These are phyloP conservation scores for Camelina neglecta DNA, from an alignment of 345 rosid species.

Conservation along the genomic window DNA sequence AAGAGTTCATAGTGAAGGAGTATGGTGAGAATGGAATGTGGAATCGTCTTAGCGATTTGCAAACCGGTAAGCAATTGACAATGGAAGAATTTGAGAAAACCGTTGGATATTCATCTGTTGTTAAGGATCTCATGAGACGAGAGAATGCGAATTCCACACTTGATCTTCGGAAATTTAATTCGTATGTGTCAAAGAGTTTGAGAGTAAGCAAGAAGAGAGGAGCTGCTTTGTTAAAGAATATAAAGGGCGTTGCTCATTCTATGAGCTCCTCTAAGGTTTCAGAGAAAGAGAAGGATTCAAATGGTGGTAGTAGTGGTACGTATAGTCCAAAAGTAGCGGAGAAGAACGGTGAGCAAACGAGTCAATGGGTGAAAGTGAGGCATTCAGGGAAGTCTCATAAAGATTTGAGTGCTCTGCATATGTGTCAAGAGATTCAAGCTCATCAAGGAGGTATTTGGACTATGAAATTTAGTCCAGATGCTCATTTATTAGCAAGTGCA, in stretches of 20 bases:
- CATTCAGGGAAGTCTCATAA: conserved; percentile 77
- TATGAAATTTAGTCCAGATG: conserved; percentile 68
- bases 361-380: conserved; percentile 82
- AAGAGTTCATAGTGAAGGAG: conserved; percentile 85
- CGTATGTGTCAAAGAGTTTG: conserved; percentile 73
- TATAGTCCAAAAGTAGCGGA: conserved; percentile 27
- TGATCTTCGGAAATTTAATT: conserved; percentile 53
- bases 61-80: conserved; percentile 89
- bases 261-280: conserved; percentile 51
- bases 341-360: conserved; percentile 52
- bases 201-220: conserved; percentile 81
- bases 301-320: conserved; percentile 24
- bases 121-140: conserved; percentile 85
- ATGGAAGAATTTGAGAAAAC: conserved; percentile 90
- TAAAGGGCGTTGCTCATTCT: conserved; percentile 80
- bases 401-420: conserved; percentile 82
- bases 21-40: conserved; percentile 76
- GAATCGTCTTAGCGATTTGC: conserved; percentile 90
- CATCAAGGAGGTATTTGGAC: conserved; percentile 97
- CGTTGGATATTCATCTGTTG: conserved; percentile 81
- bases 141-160: conserved; percentile 42
- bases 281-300: conserved; percentile 59
- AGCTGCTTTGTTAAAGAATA: conserved; percentile 78
- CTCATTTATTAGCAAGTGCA: conserved; percentile 72
- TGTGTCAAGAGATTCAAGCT: conserved; percentile 93